phyloP scores from a whole-genome alignment of 495 filamentous ascomycete species.

The Letharia lupina region DNA sequence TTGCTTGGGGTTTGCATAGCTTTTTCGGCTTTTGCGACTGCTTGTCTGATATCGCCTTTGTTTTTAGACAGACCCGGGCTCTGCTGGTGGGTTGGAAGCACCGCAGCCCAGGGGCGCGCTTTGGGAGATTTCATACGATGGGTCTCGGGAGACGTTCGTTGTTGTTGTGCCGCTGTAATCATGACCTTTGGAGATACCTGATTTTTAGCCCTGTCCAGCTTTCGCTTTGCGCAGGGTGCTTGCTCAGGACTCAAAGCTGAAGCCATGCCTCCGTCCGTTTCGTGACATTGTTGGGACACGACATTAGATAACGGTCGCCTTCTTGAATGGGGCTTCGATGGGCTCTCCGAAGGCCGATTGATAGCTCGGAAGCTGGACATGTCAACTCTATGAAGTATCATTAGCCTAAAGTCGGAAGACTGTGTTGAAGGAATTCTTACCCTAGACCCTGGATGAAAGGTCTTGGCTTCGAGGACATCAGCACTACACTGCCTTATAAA shows the following conservation, averaged over 20 bases:
- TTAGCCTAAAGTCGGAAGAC: background rate
- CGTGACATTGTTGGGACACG: background rate
- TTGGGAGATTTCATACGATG: too few species aligned
- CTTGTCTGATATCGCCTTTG: background rate
- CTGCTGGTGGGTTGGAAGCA: background rate
- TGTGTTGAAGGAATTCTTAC: too few species aligned
- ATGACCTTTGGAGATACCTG: too few species aligned
- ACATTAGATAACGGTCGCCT: background rate
- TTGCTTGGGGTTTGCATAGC: too few species aligned
- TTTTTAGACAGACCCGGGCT: background rate
- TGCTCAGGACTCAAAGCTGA: background rate
- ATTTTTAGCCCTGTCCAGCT: too few species aligned
- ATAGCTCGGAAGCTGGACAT: background rate
- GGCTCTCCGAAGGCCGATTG: background rate
- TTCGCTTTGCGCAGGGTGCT: too few species aligned
- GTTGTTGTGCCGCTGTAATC: too few species aligned
- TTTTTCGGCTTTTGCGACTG: background rate
- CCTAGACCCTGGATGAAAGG: too few species aligned
- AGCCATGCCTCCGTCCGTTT: background rate
- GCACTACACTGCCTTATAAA: too few species aligned
- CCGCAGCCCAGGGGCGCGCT: background rate
- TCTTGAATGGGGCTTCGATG: background rate
- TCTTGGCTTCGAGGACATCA: too few species aligned
- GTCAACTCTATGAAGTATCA: background rate
- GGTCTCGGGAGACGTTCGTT: too few species aligned